These are phyloP conservation scores for Hamamelis virginiana DNA, from an alignment of 164 flowering plant species.

Conservation along the genomic window DNA sequence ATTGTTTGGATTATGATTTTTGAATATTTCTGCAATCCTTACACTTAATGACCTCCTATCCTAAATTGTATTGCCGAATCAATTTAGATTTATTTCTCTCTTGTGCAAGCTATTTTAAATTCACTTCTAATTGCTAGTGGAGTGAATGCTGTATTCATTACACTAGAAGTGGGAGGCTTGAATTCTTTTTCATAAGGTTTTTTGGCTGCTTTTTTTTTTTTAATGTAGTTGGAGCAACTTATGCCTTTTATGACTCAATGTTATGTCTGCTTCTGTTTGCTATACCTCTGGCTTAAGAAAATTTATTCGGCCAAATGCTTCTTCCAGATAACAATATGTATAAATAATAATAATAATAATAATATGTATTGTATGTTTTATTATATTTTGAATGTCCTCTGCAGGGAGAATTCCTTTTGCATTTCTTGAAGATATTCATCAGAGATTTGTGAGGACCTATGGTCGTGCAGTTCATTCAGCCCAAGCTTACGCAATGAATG, in stretches of 20 bases:
- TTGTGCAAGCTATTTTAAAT: too few species aligned
- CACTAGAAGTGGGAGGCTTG: too few species aligned
- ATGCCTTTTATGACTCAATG: neutral
- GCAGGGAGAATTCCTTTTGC: slow-evolving; percentile 94
- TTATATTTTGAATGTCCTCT: slow-evolving; percentile 5
- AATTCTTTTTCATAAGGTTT: too few species aligned
- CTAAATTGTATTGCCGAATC: too few species aligned
- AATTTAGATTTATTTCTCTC: too few species aligned
- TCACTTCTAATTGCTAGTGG: too few species aligned
- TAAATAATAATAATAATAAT: too few species aligned
- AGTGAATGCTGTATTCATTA: too few species aligned
- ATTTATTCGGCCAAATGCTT: neutral
- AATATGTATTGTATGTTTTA: neutral
- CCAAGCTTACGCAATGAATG: slow-evolving; percentile 90
- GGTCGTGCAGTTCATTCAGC: slow-evolving; percentile 83
- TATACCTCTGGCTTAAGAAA: neutral
- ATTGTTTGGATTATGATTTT: too few species aligned
- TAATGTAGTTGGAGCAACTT: neutral
- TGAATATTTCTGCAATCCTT: too few species aligned
- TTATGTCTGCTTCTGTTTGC: neutral
- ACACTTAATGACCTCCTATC: too few species aligned
- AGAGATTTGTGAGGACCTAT: slow-evolving; percentile 87
- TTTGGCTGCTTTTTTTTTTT: too few species aligned
- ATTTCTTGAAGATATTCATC: slow-evolving; percentile 93
- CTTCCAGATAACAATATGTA: neutral